Evolutionary conservation across 805 yeast genomes (phyloP), one percentile per base, ranked within the genome.

Genomic region (Candida pini): DNA sequence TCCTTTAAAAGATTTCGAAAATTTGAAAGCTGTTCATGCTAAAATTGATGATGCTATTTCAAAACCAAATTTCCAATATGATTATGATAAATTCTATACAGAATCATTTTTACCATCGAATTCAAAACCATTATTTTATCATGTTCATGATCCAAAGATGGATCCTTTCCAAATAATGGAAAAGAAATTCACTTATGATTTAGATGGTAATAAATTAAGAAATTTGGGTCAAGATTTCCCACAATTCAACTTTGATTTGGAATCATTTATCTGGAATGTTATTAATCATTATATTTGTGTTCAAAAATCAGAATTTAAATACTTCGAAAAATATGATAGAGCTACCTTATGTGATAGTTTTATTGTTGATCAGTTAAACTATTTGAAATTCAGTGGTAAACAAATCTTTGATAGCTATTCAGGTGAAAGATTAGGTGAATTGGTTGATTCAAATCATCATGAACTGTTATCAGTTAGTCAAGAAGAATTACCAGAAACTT

Each of bases 131-230:
- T 39, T 60, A 32, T 57, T 60, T 28, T 73, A 44, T 30, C 79
- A 73, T 43, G 71, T 75, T 20, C 75, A 73, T 50, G 70, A 62
- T 51, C 78, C 78, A 14, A 73, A 73, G 53, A 63, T 73, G 49
- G 66, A 73, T 47, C 78, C 78, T 2, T 71, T 73, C 66, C 53
- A 45, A 18, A 56, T 56, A 23, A 42, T 52, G 25, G 47, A 54
- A 5, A 45, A 49, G 27, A 49, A 43, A 33, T 55, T 40, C 39
- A 54, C 62, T 5, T 50, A 33, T 37, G 58, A 49, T 38, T 37
- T 45, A 30, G 56, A 56, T 9, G 53, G 54, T 6, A 48, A 56
- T 22, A 49, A 53, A 24, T 49, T 57, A 21, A 50, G 63, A 42
- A 55, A 58, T 33, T 38, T 60, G 27, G 64, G 63, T 26, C 59